A percentile compares a stretch with the other conserved stretches of the same genome.
Conservation (phyloP, 164 flowering plant species). For the grape (Vitis vinifera) region DNA sequence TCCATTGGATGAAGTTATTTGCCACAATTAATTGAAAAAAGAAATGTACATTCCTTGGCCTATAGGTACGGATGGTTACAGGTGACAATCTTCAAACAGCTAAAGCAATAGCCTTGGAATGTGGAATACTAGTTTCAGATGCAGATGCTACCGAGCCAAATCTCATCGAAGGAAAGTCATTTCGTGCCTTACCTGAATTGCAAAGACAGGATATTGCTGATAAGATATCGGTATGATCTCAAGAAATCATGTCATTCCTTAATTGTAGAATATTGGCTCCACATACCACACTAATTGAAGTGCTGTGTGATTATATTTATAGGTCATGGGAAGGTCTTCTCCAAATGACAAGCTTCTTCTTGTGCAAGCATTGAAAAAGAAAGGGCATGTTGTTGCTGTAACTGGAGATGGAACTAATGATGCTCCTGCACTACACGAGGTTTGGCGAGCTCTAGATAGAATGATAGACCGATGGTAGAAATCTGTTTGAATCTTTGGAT, state of each 20-base stretch:
- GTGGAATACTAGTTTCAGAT: slow-evolving; percentile 72
- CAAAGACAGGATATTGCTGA: slow-evolving; percentile 59
- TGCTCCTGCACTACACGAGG: slow-evolving; percentile 98
- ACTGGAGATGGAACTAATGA: slow-evolving; percentile 99
- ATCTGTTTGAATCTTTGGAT: neutral
- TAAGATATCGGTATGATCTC: slow-evolving; percentile 62
- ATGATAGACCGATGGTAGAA: neutral
- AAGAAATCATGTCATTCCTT: neutral
- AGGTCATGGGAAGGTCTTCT: slow-evolving; percentile 99
- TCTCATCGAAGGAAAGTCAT: slow-evolving; percentile 76
- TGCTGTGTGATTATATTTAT: slow-evolving; percentile 11
- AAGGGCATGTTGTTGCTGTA: slow-evolving; percentile 90
- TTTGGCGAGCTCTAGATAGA: slow-evolving; percentile 14
- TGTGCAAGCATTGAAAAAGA: slow-evolving; percentile 79
- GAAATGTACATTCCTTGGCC: neutral
- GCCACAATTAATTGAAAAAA: too few species aligned
- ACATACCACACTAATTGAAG: neutral
- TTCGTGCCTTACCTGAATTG: slow-evolving; percentile 53
- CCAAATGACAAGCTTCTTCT: slow-evolving; percentile 95
- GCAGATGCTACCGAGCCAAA: slow-evolving; percentile 61
- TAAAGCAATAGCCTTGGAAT: slow-evolving; percentile 91
- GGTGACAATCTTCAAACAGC: slow-evolving; percentile 95
- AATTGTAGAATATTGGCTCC: neutral
- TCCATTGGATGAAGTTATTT: too few species aligned
- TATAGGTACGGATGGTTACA: slow-evolving; percentile 93